Base-by-base conservation (phyloP, 164 flowering plant species). In the Chimonanthus salicifolius region DNA sequence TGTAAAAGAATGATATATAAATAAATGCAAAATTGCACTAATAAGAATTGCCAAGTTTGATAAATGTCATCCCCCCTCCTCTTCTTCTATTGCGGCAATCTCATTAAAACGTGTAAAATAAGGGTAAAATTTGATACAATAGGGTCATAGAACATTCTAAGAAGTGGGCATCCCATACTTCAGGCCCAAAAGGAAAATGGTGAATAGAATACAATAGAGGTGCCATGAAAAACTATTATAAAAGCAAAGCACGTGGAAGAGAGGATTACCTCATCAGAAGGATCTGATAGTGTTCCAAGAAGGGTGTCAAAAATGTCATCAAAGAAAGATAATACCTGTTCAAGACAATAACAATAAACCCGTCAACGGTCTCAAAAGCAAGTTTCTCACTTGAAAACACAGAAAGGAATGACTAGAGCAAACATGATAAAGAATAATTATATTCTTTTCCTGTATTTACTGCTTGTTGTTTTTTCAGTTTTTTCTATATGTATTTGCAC, bases 231-330 rank as follows among this genome's bases (percentile, higher is more conserved):
- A 63, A 20, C 66, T 63, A 63, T 33, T 33, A 44, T 7, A 43
- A 44, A 8, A 51, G 8, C 15, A 50, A 46, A 48, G 2, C 50
- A 16, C 13, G 4, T 18, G 45, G 65, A 73, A 73, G 45, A 7
- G 46, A 54, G 7, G 64, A 75, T 78, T 87, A 95, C 98, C 94
- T 90, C 87, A 77, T 94, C 95, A 70, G 97, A 88, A 63, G 96
- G 84, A 90, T 95, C 99, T 51, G 95, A 94, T 9, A 95, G 83
- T 49, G 87, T 88, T 79, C 81, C 83, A 71, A 93, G 80, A 68
- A 95, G 94, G n/a, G 89, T 85, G 73, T 92, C 97, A 83, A 94
- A 88, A 73, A 92, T 87, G 78, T 89, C 97, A 82, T 87, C 84
- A 73, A 95, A 84, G 82, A 78, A 84, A 69, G 85, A 72, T 58